A percentile compares a stretch with the other conserved stretches of the same genome.
Evolutionary conservation across 495 filamentous ascomycete genomes (phyloP).

Genomic region (Aspergillus hancockii): DNA sequence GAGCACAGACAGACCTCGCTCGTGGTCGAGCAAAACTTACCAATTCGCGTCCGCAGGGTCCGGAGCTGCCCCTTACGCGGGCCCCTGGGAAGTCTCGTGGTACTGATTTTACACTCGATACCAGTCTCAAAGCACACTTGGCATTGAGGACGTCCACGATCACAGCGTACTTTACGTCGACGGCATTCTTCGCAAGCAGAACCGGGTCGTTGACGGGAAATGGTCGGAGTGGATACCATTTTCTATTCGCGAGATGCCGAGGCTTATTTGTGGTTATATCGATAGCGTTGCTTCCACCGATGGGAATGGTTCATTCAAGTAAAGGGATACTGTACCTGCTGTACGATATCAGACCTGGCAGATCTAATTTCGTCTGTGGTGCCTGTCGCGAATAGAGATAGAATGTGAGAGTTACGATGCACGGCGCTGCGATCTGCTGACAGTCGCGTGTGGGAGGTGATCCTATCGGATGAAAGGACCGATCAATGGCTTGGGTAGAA

Average conservation of each 20-base stretch:
- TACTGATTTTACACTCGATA: slow-evolving; percentile 49
- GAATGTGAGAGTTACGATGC: neutral
- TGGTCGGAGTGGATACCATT: slow-evolving; percentile 15
- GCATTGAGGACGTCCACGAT: slow-evolving; percentile 52
- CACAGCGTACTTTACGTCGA: slow-evolving; percentile 47
- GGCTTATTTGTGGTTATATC: neutral
- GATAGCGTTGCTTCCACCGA: neutral
- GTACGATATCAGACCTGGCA: neutral
- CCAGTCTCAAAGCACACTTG: slow-evolving; percentile 51
- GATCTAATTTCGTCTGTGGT: neutral
- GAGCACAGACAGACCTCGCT: neutral
- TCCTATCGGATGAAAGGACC: neutral
- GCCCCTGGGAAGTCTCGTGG: slow-evolving; percentile 45
- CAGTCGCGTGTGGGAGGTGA: neutral
- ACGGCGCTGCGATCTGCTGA: neutral
- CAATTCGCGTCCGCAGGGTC: slow-evolving; percentile 47
- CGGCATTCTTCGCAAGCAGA: slow-evolving; percentile 45
- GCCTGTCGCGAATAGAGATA: neutral
- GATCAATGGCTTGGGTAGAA: neutral
- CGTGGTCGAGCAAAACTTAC: slow-evolving; percentile 23
- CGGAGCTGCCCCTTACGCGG: slow-evolving; percentile 57
- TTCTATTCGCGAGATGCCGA: neutral
- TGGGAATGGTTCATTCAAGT: neutral
- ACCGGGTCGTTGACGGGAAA: slow-evolving; percentile 25
- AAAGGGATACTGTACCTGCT: neutral